Percentiles rank a stretch among this genome's conserved stretches.
Conservation (phyloP, 305 asterid genomes). For the Stenogyne calaminthoides region DNA sequence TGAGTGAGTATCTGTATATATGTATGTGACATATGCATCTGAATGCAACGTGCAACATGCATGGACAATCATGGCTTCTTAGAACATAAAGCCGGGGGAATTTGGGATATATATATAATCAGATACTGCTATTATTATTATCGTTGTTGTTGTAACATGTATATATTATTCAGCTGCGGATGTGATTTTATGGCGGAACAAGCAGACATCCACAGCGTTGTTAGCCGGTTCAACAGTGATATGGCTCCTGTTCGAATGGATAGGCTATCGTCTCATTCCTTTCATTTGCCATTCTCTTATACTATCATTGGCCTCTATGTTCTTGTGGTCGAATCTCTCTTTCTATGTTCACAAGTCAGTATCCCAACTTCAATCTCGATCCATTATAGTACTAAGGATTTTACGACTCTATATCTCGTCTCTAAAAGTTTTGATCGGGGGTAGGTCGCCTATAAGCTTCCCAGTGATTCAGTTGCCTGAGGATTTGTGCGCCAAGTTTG, state of each 20-base stretch:
- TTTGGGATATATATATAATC: background rate
- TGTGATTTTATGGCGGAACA: conserved; percentile 91
- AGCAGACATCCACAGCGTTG: conserved; percentile 72
- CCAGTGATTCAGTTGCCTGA: conserved; percentile 69
- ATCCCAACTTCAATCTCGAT: conserved; percentile 11
- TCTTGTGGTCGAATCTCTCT: conserved; percentile 87
- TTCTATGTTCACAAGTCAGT: conserved; percentile 72
- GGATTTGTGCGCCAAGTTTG: conserved; percentile 49
- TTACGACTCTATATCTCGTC: background rate
- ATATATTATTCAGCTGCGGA: conserved; percentile 67
- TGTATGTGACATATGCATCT: background rate
- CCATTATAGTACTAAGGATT: background rate
- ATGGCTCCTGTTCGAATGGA: conserved; percentile 93
- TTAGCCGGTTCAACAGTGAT: conserved; percentile 79
- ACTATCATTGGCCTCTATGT: conserved; percentile 62
- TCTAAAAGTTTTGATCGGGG: background rate
- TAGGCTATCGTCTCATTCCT: conserved; percentile 77
- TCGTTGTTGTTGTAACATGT: background rate
- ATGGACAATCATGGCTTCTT: background rate
- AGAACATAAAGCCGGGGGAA: background rate
- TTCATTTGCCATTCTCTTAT: conserved; percentile 85
- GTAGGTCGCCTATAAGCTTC: conserved; percentile 62
- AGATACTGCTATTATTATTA: background rate
- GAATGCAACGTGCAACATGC: background rate
- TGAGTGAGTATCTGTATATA: background rate